Percentiles rank a stretch among this genome's conserved stretches.
Evolutionary conservation across 2,329 filamentous ascomycete species (phyloP).

Genomic region (Piedraia hortae): DNA sequence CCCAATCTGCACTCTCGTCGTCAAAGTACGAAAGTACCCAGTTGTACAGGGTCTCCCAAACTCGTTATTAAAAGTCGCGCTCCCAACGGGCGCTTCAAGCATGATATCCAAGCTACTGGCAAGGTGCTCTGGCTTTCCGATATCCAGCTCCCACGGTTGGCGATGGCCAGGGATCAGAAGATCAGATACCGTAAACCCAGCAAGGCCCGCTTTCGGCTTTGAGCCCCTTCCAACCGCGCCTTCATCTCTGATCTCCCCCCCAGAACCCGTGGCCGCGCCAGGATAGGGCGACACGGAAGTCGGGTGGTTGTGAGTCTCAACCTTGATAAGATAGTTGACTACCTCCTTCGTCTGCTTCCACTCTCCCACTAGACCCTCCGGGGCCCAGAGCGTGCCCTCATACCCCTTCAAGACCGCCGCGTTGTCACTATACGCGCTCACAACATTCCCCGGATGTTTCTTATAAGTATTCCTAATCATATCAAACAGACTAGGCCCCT

Average conservation of each 20-base stretch:
- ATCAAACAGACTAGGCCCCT: conserved; percentile 58
- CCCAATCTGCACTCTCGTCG: conserved; percentile 36
- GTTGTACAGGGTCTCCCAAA: conserved; percentile 74
- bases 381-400: conserved; percentile 55
- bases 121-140: conserved; percentile 74
- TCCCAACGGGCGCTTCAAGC: conserved; percentile 87
- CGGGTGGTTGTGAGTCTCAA: conserved; percentile 94
- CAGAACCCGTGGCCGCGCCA: conserved; percentile 80
- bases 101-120: conserved; percentile 91
- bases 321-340: conserved; percentile 73
- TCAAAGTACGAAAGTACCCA: conserved; percentile 76
- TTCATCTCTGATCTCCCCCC: conserved; percentile 87
- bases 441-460: conserved; percentile 47
- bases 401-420: conserved; percentile 69
- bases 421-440: conserved; percentile 93
- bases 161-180: conserved; percentile 60
- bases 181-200: conserved; percentile 87
- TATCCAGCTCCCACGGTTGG: conserved; percentile 72
- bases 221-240: conserved; percentile 84
- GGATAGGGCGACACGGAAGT: conserved; percentile 85
- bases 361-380: conserved; percentile 57
- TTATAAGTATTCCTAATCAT: conserved; percentile 94
- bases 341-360: conserved; percentile 72
- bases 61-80: conserved; percentile 90
- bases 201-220: conserved; percentile 69